Percentiles rank a stretch among this genome's conserved stretches.
These are phyloP conservation scores for Saccharomycopsis fermentans DNA, from an alignment of 805 yeast genomes.

Conservation along the genomic window DNA sequence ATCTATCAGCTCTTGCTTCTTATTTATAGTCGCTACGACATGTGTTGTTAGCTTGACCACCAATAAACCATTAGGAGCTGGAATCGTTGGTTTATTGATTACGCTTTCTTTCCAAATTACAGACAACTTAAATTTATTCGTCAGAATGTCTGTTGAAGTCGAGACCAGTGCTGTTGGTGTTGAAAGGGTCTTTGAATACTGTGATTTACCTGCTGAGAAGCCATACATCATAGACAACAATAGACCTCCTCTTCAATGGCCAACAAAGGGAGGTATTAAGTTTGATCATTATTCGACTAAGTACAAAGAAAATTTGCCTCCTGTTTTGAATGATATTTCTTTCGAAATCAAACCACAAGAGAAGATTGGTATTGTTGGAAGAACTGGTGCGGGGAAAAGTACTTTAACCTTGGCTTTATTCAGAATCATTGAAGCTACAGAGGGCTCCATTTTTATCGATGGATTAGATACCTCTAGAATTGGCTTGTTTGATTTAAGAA, in stretches of 20 bases:
- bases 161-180: constrained; percentile 57
- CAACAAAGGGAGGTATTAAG: constrained; percentile 38
- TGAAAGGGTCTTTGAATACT: constrained; percentile 57
- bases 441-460: constrained; percentile 47
- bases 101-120: constrained; percentile 54
- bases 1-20: constrained; percentile 41
- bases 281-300: constrained; percentile 47
- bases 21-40: constrained; percentile 37
- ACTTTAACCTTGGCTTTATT: constrained; percentile 52
- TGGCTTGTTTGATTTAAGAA: constrained; percentile 46
- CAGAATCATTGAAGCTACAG: constrained; percentile 48
- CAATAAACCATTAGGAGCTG: constrained; percentile 38
- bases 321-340: constrained; percentile 41
- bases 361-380: constrained; percentile 64
- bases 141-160: constrained; percentile 51
- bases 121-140: constrained; percentile 42
- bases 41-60: constrained; percentile 37
- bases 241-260: constrained; percentile 47
- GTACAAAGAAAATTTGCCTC: constrained; percentile 49
- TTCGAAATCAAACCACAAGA: constrained; percentile 43
- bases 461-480: constrained; percentile 40
- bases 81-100: constrained; percentile 56
- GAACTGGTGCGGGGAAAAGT: constrained; percentile 73
- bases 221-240: constrained; percentile 34
- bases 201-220: constrained; percentile 37